phyloP scores from a whole-genome alignment of 2,329 filamentous ascomycete species.

The Penicillium sp. region DNA sequence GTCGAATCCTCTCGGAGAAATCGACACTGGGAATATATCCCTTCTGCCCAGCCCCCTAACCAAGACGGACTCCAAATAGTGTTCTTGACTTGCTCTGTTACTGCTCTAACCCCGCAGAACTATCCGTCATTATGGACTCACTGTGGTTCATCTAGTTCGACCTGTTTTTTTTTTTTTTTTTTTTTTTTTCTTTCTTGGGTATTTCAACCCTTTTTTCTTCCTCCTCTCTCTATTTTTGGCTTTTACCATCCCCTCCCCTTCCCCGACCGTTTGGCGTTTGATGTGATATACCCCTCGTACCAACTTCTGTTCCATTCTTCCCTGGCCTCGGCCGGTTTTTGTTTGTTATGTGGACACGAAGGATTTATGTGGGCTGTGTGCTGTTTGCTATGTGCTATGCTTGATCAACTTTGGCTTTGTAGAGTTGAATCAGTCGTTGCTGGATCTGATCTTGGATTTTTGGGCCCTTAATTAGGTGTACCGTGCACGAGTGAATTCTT shows the following conservation, averaged over 20 bases:
- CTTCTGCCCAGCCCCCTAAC: slow-evolving; percentile 34
- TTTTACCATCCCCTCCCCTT: slow-evolving; percentile 10
- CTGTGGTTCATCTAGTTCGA: neutral
- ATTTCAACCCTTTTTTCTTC: slow-evolving; percentile 3
- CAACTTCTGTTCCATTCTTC: slow-evolving; percentile 30
- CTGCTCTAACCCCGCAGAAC: neutral
- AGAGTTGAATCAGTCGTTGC: neutral
- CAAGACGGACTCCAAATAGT: slow-evolving; percentile 28
- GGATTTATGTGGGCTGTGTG: slow-evolving; percentile 19
- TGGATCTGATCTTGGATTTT: slow-evolving; percentile 9
- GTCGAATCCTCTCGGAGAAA: slow-evolving; percentile 31
- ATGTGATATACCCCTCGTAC: slow-evolving; percentile 47
- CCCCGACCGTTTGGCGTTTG: slow-evolving; percentile 35
- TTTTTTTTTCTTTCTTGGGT: slow-evolving; percentile 9
- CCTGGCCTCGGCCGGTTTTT: slow-evolving; percentile 23
- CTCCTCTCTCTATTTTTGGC: slow-evolving; percentile 7
- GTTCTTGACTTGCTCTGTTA: neutral
- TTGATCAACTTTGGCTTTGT: slow-evolving; percentile 21
- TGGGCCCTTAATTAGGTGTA: slow-evolving; percentile 5
- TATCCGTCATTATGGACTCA: neutral
- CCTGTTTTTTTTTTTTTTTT: neutral
- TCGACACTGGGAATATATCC: slow-evolving; percentile 29
- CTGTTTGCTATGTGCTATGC: slow-evolving; percentile 12
- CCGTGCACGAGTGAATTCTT: neutral
- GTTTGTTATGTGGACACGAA: slow-evolving; percentile 27